Evolutionary conservation across 225 moss, liverwort and hornwort genomes (phyloP), one percentile per base, ranked within the genome.

Genomic region (Antitrichia curtipendula): DNA sequence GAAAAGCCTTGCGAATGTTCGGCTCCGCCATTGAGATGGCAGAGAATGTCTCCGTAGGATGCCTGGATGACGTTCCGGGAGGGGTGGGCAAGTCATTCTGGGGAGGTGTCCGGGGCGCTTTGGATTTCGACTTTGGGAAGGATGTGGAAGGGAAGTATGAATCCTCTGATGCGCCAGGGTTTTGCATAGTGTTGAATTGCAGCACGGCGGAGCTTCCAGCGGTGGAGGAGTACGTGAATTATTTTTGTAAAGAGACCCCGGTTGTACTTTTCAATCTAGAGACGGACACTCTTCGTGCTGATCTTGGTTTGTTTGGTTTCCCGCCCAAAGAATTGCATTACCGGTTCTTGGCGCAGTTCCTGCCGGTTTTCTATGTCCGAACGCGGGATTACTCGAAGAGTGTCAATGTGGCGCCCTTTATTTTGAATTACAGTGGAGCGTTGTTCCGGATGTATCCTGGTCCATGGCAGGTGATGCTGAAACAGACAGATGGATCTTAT

Each of bases 401-500:
- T 84, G 92, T 97, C 57, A 91, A 94, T 59, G 97, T 95, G 24
- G 95, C 98, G 65, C 98, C 98, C 13, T 99, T 95, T 68, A 95
- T 96, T 60, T 84, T 97, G 82, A 97, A 99, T 91, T 99, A 99
- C 88, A 99, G 98, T 82, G 98, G 98, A 53, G 98, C 97, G 29
- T 86, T 99, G 75, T 94, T 99, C 60, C 97, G 98, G 38, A 96
- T 96, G 93, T 97, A 95, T 86, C 98, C 98, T 65, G 96, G 94
- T 63, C 96, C 98, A 21, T 98, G 98, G 98, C 98, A 99, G 90
- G 98, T 99, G 71, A 99, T 99, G 97, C 87, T 99, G 43, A 97
- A 95, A 68, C 98, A 99, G 87, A 87, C 88, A 13, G 98, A 97
- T 90, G 96, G 98, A 41, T 97, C 98, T 19, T 99, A 92, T 36